Evolutionary conservation across 1,284 basidiomycete species (phyloP).

Genomic region (Sanghuangporus weigelae): DNA sequence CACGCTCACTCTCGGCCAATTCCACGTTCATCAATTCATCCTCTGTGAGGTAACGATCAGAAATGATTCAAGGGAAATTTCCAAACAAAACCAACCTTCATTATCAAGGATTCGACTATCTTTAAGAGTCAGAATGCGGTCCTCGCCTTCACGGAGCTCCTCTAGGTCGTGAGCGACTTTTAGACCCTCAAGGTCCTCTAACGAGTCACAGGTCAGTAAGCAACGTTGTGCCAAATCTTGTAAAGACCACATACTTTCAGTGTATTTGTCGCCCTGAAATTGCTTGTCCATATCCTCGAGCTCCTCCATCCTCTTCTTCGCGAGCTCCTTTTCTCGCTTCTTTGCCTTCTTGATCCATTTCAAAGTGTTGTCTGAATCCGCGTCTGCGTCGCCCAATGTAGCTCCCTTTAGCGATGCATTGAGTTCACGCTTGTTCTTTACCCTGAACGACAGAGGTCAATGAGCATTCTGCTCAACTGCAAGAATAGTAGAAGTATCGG

Average conservation of each 20-base stretch:
- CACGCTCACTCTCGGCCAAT: slow-evolving; percentile 80
- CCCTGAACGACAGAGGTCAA: slow-evolving; percentile 54
- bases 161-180: slow-evolving; percentile 96
- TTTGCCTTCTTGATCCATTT: slow-evolving; percentile 89
- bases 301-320: slow-evolving; percentile 71
- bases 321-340: slow-evolving; percentile 83
- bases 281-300: slow-evolving; percentile 77
- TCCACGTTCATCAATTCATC: slow-evolving; percentile 96
- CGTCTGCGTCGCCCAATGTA: slow-evolving; percentile 82
- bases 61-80: neutral
- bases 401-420: slow-evolving; percentile 84
- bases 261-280: slow-evolving; percentile 68
- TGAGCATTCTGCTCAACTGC: slow-evolving; percentile 30
- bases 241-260: slow-evolving; percentile 56
- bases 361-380: slow-evolving; percentile 66
- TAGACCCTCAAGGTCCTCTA: slow-evolving; percentile 85
- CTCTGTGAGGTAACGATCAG: slow-evolving; percentile 46
- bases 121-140: slow-evolving; percentile 92
- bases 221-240: neutral
- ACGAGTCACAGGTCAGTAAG: slow-evolving; percentile 1
- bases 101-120: slow-evolving; percentile 91
- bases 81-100: slow-evolving; percentile 55
- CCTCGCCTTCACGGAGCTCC: slow-evolving; percentile 88
- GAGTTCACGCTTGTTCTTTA: slow-evolving; percentile 88
- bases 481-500: slow-evolving; percentile 47